phyloP scores from a whole-genome alignment of 441 rosid genomes.

The Populus hybrid region DNA sequence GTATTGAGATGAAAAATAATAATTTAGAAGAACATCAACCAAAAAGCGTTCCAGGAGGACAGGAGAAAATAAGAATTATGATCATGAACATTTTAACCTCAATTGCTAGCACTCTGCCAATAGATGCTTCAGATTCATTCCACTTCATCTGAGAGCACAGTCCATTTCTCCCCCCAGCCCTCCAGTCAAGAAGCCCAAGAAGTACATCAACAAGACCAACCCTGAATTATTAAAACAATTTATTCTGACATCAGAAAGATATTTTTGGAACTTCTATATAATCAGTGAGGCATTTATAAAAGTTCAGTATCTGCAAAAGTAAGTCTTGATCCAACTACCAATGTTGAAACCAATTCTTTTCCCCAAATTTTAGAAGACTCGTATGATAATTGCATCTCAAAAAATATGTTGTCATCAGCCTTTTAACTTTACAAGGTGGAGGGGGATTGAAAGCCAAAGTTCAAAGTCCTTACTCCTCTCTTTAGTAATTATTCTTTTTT shows the following conservation, averaged over 20 bases:
- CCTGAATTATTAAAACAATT: constrained; percentile 41
- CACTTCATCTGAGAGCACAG: constrained; percentile 95
- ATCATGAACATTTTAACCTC: constrained; percentile 55
- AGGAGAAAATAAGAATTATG: background rate
- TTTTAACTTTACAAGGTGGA: background rate
- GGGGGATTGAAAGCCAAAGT: background rate
- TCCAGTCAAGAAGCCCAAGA: constrained; percentile 98
- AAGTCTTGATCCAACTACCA: background rate
- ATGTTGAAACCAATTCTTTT: background rate
- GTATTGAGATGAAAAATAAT: background rate
- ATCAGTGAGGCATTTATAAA: background rate
- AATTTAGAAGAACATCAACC: background rate
- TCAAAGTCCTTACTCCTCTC: background rate
- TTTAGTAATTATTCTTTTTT: background rate
- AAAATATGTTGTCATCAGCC: background rate
- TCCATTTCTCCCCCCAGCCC: constrained; percentile 90
- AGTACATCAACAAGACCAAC: constrained; percentile 96
- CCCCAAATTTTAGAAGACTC: background rate
- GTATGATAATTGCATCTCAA: background rate
- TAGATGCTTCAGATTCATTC: constrained; percentile 99
- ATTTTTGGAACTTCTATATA: background rate
- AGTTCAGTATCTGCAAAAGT: background rate
- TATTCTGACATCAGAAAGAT: constrained; percentile 9
- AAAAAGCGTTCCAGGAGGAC: background rate
- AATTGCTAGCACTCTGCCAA: constrained; percentile 95